These are phyloP conservation scores for Entomortierella parvispora DNA, from an alignment of 192 early-diverging fungal genomes.

Conservation along the genomic window DNA sequence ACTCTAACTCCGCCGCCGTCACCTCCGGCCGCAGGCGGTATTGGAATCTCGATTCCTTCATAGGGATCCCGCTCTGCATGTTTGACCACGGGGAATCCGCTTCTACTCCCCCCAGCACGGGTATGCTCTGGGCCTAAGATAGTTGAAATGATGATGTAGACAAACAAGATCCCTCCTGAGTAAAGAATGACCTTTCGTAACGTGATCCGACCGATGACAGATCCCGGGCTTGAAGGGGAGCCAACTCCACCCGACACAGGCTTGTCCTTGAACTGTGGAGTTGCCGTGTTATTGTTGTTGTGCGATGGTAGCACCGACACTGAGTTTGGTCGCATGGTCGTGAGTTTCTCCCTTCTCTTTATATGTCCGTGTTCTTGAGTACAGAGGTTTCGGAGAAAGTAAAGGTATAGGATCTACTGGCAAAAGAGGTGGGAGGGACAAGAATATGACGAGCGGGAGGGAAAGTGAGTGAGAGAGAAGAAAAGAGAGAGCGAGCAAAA, in stretches of 20 bases:
- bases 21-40: neutral
- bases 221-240: conserved; percentile 5
- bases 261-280: conserved; percentile 42
- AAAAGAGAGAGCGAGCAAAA: neutral
- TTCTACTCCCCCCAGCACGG: neutral
- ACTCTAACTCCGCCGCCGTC: too few relatives aligned
- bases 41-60: conserved; percentile 4
- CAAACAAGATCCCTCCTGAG: conserved; percentile 27
- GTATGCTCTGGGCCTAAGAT: conserved; percentile 1
- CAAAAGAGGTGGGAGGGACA: neutral
- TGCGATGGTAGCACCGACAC: conserved; percentile 38
- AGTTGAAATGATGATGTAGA: conserved; percentile 43
- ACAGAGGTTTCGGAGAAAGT: neutral
- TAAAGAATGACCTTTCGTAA: conserved; percentile 24
- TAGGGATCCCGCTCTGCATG: conserved; percentile 27
- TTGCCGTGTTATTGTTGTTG: neutral
- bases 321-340: conserved; percentile 27
- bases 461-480: neutral
- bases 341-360: neutral
- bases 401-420: neutral
- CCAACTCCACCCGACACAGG: conserved; percentile 5
- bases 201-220: conserved; percentile 18
- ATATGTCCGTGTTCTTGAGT: neutral
- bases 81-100: neutral
- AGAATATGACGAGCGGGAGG: neutral